Conservation (phyloP, 2,329 filamentous ascomycete species). For the Pochonia chlamydosporia region DNA sequence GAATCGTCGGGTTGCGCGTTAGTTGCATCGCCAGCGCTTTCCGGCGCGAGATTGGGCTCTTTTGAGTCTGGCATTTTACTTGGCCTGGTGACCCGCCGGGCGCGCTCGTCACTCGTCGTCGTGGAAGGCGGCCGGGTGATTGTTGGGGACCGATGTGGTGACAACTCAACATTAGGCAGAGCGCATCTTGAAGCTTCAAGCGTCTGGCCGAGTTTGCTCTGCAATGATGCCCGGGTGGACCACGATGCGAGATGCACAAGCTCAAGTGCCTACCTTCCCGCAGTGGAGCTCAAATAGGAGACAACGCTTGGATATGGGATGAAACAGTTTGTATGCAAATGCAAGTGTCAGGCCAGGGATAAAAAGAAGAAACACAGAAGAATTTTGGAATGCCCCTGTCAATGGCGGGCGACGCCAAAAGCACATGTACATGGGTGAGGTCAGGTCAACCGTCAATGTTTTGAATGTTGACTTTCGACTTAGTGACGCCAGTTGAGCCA, state of each 20-base stretch:
- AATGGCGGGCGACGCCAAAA: not conserved
- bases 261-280: not conserved
- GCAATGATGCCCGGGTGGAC: not conserved
- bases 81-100: conserved; percentile 6
- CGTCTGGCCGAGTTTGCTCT: not conserved
- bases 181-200: conserved; percentile 22
- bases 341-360: not conserved
- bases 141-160: not conserved
- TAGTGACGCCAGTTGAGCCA: too few relatives aligned
- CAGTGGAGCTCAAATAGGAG: not conserved
- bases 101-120: conserved; percentile 22
- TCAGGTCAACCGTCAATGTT: not conserved
- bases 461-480: not conserved
- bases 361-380: not conserved
- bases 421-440: too few relatives aligned
- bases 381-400: not conserved
- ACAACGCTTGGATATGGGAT: not conserved
- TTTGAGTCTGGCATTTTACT: conserved; percentile 2
- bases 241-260: not conserved
- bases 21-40: not conserved
- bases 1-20: conserved; percentile 10
- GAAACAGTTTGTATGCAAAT: not conserved
- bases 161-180: conserved; percentile 30
- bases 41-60: not conserved
- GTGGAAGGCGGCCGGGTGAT: conserved; percentile 16